Percentiles rank a stretch among this genome's conserved stretches.
Conservation (phyloP, 768 basidiomycete genomes). For the Suillus alpinus region DNA sequence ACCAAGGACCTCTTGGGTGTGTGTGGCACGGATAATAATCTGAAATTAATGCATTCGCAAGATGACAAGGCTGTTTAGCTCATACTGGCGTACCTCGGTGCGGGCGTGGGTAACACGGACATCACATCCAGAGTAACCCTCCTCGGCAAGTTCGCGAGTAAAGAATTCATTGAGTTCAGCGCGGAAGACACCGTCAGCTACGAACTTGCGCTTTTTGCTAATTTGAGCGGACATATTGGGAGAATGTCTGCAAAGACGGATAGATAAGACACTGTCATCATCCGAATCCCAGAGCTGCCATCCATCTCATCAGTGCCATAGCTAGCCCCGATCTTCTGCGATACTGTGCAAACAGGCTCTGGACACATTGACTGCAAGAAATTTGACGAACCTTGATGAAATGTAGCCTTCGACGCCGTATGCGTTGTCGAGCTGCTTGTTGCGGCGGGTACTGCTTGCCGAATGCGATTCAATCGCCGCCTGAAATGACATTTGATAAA, state of each 20-base stretch:
- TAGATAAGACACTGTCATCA: constrained; percentile 7
- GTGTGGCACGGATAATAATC: constrained; percentile 99
- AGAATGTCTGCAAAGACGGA: constrained; percentile 5
- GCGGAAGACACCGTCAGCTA: constrained; percentile 98
- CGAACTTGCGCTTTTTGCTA: constrained; percentile 98
- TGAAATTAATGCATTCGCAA: constrained; percentile 25
- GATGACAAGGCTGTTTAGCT: not conserved
- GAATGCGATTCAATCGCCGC: constrained; percentile 17
- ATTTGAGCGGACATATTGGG: constrained; percentile 78
- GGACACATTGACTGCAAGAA: not conserved
- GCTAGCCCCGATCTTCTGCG: not conserved
- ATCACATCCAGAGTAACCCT: constrained; percentile 99
- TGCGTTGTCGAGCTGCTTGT: constrained; percentile 1
- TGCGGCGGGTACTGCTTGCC: constrained; percentile 5
- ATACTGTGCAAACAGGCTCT: not conserved
- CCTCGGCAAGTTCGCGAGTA: constrained; percentile 95
- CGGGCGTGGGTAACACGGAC: constrained; percentile 99
- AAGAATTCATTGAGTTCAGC: constrained; percentile 99
- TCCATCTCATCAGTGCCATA: constrained; percentile 6
- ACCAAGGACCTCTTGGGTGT: constrained; percentile 97
- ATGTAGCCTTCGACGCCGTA: constrained; percentile 3
- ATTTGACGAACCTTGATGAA: constrained; percentile 9
- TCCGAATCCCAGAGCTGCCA: not conserved
- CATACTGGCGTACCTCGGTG: constrained; percentile 69
- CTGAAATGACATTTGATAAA: constrained; percentile 11